These are phyloP conservation scores for Paecilomyces fulvus DNA, from an alignment of 2,329 filamentous ascomycete genomes.

Conservation along the genomic window DNA sequence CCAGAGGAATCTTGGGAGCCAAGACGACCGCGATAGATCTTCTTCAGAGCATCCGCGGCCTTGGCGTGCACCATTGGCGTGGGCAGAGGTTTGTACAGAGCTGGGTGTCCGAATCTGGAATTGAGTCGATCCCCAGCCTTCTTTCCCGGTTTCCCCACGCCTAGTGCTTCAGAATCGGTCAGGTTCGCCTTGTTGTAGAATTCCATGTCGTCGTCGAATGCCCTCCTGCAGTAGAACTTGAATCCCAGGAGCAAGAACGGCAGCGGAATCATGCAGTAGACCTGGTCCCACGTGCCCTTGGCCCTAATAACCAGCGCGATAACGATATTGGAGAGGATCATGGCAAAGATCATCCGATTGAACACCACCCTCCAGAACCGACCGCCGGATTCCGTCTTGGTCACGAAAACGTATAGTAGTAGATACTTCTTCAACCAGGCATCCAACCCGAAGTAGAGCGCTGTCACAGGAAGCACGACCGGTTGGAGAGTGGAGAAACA, in stretches of 20 bases:
- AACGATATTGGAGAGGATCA: constrained; percentile 69
- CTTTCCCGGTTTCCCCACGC: constrained; percentile 26
- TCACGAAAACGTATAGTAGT: constrained; percentile 87
- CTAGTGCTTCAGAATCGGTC: constrained; percentile 40
- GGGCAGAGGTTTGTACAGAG: constrained; percentile 77
- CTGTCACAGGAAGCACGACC: constrained; percentile 74
- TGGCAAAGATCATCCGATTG: constrained; percentile 83
- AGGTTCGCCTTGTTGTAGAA: constrained; percentile 66
- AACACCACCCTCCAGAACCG: constrained; percentile 85
- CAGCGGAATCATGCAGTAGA: constrained; percentile 63
- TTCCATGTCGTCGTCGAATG: constrained; percentile 70
- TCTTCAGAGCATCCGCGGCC: constrained; percentile 76
- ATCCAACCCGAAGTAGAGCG: constrained; percentile 83
- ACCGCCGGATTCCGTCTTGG: constrained; percentile 92
- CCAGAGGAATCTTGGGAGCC: constrained; percentile 37
- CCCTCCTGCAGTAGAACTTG: constrained; percentile 71
- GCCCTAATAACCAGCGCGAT: constrained; percentile 69
- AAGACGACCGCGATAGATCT: constrained; percentile 75
- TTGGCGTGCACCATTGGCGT: constrained; percentile 94
- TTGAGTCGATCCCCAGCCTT: constrained; percentile 54
- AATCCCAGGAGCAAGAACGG: constrained; percentile 72
- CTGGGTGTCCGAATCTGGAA: constrained; percentile 82
- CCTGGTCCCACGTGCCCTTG: constrained; percentile 56
- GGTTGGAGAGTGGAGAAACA: constrained; percentile 82
- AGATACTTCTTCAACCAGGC: constrained; percentile 91